Evolutionary conservation across 2,329 filamentous ascomycete genomes (phyloP), one percentile per base, ranked within the genome.

Genomic region (Trichophyton benhamiae): DNA sequence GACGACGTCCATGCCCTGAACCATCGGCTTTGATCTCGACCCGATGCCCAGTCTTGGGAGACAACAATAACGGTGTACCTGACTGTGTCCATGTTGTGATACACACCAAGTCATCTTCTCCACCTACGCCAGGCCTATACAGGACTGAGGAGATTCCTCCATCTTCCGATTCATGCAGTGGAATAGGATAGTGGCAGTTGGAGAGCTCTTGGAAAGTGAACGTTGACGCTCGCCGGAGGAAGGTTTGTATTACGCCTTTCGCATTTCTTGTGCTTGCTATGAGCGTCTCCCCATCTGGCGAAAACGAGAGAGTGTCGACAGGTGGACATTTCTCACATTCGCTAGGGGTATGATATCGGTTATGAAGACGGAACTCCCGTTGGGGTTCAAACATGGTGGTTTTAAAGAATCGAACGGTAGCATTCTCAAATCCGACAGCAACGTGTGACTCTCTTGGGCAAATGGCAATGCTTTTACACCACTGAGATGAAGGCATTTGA

Each of bases 21-120:
- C 63, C 46, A 15, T 74, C 70, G 0, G 70, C 68, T 46, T 67
- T 71, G 38, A 77, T 70, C 5, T 74, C 71, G 8, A 66, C 72
- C 61, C 67, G 68, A 57, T 75, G 70, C 1, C 74, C 74, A 49
- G 72, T 72, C 55, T 69, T 67, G 8, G 74, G 74, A 58, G 76
- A 74, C 1, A 76, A 68, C 2, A 77, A 67, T 3, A 76, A 63
- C 0, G 75, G 75, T n/a, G 68, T 67, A 1, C 75, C 75, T 1
- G 74, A 76, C 62, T 76, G 75, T 1, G 75, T 77, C 75, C 75
- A 77, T 0, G 75, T 76, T 0, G 71, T 73, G 15, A 77, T 67
- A 58, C 74, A 76, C 3, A 77, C 63, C 15, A 76, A 60, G 46
- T 72, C 67, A 13, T 75, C 74, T 36, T 74, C 72, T 2, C 68